A percentile compares a stretch with the other conserved stretches of the same genome.
phyloP scores from a whole-genome alignment of 768 basidiomycete species.

The Lactarius pseudohatsudake region DNA sequence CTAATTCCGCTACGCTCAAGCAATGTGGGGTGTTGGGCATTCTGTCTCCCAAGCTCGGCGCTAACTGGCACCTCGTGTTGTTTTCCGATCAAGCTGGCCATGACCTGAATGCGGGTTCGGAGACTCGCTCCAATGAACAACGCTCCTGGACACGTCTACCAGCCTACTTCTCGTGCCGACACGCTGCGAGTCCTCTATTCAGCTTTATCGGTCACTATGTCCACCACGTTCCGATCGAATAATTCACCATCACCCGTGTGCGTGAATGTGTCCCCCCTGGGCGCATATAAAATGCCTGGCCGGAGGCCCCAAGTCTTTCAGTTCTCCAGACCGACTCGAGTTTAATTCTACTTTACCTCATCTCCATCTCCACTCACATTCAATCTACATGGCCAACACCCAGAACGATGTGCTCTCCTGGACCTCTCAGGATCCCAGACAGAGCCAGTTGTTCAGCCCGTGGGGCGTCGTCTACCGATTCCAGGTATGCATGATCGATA shows the following conservation, averaged over 20 bases:
- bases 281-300: slow-evolving; percentile 48
- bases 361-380: slow-evolving; percentile 33
- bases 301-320: slow-evolving; percentile 30
- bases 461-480: slow-evolving; percentile 83
- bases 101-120: slow-evolving; percentile 56
- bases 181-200: slow-evolving; percentile 70
- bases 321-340: slow-evolving; percentile 30
- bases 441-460: slow-evolving; percentile 78
- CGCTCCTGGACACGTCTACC: slow-evolving; percentile 53
- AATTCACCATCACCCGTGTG: slow-evolving; percentile 53
- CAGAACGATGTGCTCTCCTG: slow-evolving; percentile 70
- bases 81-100: slow-evolving; percentile 64
- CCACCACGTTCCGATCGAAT: slow-evolving; percentile 75
- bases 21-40: slow-evolving; percentile 25
- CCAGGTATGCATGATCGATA: slow-evolving; percentile 48
- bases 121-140: slow-evolving; percentile 71
- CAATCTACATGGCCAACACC: slow-evolving; percentile 42
- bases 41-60: slow-evolving; percentile 41
- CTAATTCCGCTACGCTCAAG: slow-evolving; percentile 33
- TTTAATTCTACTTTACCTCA: slow-evolving; percentile 26
- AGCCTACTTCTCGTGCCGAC: slow-evolving; percentile 65
- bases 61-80: slow-evolving; percentile 61
- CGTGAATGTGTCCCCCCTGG: slow-evolving; percentile 46
- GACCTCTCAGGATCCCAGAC: slow-evolving; percentile 84
- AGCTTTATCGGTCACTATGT: slow-evolving; percentile 69